Evolutionary conservation across 1,139 yeast genomes (phyloP), one percentile per base, ranked within the genome.

Genomic region (Suhomyces kunorum): DNA sequence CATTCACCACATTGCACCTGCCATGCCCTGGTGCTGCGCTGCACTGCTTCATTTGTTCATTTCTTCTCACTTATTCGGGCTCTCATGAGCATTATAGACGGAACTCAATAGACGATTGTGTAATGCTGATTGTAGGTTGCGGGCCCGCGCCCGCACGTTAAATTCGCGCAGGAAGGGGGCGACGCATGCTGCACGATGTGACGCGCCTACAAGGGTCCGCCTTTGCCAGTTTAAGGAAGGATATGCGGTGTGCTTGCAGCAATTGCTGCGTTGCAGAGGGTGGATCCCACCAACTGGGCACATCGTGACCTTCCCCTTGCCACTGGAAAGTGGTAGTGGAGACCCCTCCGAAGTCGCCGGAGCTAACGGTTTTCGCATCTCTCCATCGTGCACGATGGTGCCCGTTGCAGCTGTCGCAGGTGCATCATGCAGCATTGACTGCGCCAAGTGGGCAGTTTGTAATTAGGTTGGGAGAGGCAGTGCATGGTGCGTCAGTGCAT

Each of bases 91-190:
- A 14, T 30, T 20, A 30, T 30, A 30, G 33, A 30, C 33, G 33
- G 33, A 30, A 20, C 33, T n/a, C 20, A 30, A 30, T 30, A 30
- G 33, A 30, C 33, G 25, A 30, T 22, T 28, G 23, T 28, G 32
- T 28, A 18, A 28, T 28, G 13, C 3, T 11, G 7, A 18, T 17
- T 18, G 32, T 28, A 28, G 15, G 14, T 12, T 25, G 15, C 15
- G 15, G 12, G 28, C 28, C 5, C 28, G 24, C 6, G 24, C 8
- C n/a, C 5, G n/a, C n/a, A 8, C 24, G 24, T n/a, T 8, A 5
- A 4, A 7, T 20, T 20, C 11, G 24, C 24, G n/a, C 11, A 11
- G 24, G 11, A 20, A 11, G 11, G 24, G 4, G n/a, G 24, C 24
- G 11, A 20, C 3, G 8, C 8, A 20, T 20, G 24, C 24, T 20